These are phyloP conservation scores for Diaporthe capsici DNA, from an alignment of 2,329 filamentous ascomycete species.

Conservation along the genomic window DNA sequence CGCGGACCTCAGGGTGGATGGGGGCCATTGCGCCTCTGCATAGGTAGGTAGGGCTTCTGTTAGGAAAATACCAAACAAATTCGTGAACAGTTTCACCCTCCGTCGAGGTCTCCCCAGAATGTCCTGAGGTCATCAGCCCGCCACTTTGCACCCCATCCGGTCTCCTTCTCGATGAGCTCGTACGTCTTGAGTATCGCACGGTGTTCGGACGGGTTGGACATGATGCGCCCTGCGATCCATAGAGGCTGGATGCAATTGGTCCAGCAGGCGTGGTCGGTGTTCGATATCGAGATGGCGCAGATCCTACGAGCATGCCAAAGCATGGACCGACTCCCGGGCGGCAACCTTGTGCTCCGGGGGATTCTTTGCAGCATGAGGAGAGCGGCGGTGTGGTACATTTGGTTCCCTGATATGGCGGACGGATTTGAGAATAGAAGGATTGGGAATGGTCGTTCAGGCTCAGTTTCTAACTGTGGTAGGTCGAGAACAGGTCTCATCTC, in stretches of 20 bases:
- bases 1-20: conserved; percentile 69
- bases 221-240: conserved; percentile 67
- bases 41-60: conserved; percentile 32
- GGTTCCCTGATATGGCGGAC: conserved; percentile 70
- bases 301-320: conserved; percentile 70
- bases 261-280: conserved; percentile 67
- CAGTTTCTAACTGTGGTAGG: conserved; percentile 49
- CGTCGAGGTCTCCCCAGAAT: conserved; percentile 31
- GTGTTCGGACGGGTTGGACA: conserved; percentile 64
- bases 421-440: conserved; percentile 66
- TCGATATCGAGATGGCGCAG: conserved; percentile 69
- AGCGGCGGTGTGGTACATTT: conserved; percentile 69
- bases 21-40: conserved; percentile 62
- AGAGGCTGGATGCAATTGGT: conserved; percentile 72
- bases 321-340: conserved; percentile 52
- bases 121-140: conserved; percentile 23
- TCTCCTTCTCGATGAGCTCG: conserved; percentile 32
- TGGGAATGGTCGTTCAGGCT: conserved; percentile 59
- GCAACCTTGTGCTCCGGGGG: conserved; percentile 48
- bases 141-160: conserved; percentile 27
- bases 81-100: neutral
- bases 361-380: conserved; percentile 64
- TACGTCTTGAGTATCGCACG: conserved; percentile 30
- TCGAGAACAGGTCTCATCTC: conserved; percentile 62
- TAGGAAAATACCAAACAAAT: conserved; percentile 41